Evolutionary conservation across 2,329 filamentous ascomycete genomes (phyloP).

Genomic region (Zarea fungicola): DNA sequence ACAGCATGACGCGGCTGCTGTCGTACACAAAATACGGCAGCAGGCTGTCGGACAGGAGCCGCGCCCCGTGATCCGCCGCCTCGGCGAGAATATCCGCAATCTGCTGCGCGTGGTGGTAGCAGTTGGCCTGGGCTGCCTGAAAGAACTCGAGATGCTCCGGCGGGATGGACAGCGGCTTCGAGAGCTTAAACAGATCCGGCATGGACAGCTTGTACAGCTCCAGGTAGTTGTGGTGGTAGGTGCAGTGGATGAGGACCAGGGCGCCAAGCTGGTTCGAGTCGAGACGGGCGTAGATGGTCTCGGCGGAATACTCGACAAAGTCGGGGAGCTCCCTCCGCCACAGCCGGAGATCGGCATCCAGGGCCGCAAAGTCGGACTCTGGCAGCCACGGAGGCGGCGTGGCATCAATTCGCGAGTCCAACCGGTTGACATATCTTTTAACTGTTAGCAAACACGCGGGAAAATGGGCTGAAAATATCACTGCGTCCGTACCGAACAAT

Average conservation of each 20-base stretch:
- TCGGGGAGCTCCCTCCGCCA: constrained; percentile 39
- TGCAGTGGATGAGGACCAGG: constrained; percentile 40
- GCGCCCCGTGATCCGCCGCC: constrained; percentile 34
- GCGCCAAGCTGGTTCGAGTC: constrained; percentile 42
- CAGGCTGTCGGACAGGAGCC: constrained; percentile 38
- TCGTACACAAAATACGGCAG: constrained; percentile 43
- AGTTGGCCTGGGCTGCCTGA: constrained; percentile 31
- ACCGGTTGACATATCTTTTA: constrained; percentile 35
- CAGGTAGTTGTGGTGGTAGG: constrained; percentile 41
- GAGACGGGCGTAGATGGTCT: constrained; percentile 41
- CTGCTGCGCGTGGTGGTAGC: constrained; percentile 33
- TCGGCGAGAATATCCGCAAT: constrained; percentile 35
- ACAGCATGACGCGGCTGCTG: constrained; percentile 42
- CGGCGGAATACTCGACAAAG: constrained; percentile 37
- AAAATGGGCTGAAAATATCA: no score
- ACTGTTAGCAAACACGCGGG: background rate
- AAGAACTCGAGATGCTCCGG: constrained; percentile 33
- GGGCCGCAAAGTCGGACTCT: constrained; percentile 36
- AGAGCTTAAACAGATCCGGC: constrained; percentile 39
- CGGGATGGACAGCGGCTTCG: constrained; percentile 35
- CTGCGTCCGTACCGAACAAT: constrained; percentile 26
- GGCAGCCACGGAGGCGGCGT: constrained; percentile 37
- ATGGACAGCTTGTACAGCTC: constrained; percentile 43
- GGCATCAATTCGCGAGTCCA: constrained; percentile 34
- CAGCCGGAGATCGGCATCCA: constrained; percentile 34